Conservation (phyloP, 1,284 basidiomycete species). For the Xerocomus nothofagi region DNA sequence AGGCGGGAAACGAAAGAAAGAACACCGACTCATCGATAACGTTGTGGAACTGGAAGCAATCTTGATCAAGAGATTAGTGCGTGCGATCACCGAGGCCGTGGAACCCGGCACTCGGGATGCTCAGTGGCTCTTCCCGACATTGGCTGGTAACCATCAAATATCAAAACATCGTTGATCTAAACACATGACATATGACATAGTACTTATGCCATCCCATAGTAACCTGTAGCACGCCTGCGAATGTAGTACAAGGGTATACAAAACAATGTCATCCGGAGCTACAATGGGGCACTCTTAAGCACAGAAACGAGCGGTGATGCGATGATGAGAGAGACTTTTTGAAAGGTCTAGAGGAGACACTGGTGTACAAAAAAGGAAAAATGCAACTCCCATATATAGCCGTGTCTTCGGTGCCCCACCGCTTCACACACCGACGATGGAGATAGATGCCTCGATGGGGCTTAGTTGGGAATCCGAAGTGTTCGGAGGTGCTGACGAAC, state of each 20-base stretch:
- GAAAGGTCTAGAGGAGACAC: neutral
- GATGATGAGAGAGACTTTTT: neutral
- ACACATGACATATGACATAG: neutral
- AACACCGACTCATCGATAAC: too few relatives aligned
- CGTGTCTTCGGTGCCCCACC: neutral
- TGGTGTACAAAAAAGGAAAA: neutral
- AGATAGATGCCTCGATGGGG: slow-evolving; percentile 42
- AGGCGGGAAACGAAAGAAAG: too few relatives aligned
- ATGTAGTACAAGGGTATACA: neutral
- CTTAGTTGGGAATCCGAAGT: slow-evolving; percentile 43
- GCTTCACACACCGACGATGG: slow-evolving; percentile 32
- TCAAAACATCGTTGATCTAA: neutral
- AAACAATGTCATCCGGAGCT: neutral
- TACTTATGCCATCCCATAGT: neutral
- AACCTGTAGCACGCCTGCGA: neutral
- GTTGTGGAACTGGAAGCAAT: too few relatives aligned
- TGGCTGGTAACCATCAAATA: neutral
- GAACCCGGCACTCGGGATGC: neutral
- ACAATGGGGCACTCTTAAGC: slow-evolving; percentile 1
- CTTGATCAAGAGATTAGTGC: neutral
- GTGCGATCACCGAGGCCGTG: neutral
- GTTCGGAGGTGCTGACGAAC: slow-evolving; percentile 39
- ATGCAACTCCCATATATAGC: neutral
- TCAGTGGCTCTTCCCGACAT: neutral
- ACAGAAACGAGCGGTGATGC: slow-evolving; percentile 4